These are phyloP conservation scores for Trametes cingulata DNA, from an alignment of 768 basidiomycete species.

Conservation along the genomic window DNA sequence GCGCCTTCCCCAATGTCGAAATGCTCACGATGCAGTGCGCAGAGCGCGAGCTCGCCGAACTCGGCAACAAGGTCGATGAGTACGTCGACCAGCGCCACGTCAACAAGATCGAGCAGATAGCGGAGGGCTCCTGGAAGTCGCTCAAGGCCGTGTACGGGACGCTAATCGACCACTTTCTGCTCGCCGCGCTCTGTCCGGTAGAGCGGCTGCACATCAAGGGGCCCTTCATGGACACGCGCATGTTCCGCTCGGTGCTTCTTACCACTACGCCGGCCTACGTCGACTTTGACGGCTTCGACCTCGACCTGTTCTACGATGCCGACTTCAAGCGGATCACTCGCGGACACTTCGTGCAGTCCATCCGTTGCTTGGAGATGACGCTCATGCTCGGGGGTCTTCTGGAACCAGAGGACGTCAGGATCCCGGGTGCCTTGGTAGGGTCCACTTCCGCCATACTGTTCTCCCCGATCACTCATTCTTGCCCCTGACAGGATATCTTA, in stretches of 20 bases:
- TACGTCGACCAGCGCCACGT: background rate
- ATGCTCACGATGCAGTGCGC: background rate
- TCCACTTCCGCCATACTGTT: background rate
- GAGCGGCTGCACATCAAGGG: background rate
- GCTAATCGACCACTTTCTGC: slow-evolving; percentile 3
- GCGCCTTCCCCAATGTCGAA: background rate
- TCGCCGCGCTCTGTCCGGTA: background rate
- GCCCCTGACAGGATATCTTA: background rate
- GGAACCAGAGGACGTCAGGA: background rate
- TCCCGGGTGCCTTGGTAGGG: background rate
- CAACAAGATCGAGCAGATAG: background rate
- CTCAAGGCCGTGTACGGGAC: background rate
- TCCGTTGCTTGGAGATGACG: background rate
- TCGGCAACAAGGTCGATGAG: background rate
- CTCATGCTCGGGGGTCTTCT: background rate
- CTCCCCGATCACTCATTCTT: background rate
- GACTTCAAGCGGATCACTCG: background rate
- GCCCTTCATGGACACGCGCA: background rate
- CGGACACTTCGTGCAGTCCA: background rate
- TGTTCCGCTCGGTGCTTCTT: background rate
- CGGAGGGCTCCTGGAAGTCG: background rate
- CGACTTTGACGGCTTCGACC: background rate
- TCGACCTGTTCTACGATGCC: background rate
- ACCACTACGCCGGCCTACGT: background rate
- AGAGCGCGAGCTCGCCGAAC: background rate